Conservation (phyloP, 2,329 filamentous ascomycete genomes). For the Colletotrichum truncatum region DNA sequence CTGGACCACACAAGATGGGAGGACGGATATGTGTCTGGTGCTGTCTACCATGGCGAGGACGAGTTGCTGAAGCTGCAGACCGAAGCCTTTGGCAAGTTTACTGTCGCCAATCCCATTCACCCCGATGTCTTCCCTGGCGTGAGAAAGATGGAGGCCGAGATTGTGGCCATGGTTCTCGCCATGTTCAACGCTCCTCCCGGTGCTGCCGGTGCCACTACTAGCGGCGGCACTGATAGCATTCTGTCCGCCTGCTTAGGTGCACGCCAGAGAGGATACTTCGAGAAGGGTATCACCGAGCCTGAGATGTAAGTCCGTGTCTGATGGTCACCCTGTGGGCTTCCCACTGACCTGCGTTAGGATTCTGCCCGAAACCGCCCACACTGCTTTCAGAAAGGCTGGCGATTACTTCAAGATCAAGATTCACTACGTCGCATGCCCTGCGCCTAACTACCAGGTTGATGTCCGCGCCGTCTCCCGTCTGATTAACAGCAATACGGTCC, state of each 20-base stretch:
- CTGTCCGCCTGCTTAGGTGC: slow-evolving; percentile 94
- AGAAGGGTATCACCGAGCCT: slow-evolving; percentile 89
- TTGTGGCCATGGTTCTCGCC: slow-evolving; percentile 92
- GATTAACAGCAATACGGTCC: slow-evolving; percentile 91
- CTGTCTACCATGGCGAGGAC: slow-evolving; percentile 94
- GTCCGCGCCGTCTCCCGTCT: slow-evolving; percentile 80
- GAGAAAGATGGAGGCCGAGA: slow-evolving; percentile 98
- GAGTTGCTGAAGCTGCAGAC: slow-evolving; percentile 85
- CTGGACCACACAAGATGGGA: slow-evolving; percentile 98
- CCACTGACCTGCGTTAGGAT: slow-evolving; percentile 67
- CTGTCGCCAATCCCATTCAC: slow-evolving; percentile 95
- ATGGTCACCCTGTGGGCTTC: neutral
- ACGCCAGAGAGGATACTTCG: slow-evolving; percentile 85
- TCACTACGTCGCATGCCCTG: slow-evolving; percentile 87
- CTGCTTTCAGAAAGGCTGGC: slow-evolving; percentile 94
- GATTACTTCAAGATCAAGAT: slow-evolving; percentile 98
- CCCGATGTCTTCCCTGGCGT: slow-evolving; percentile 98
- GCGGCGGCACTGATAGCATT: slow-evolving; percentile 95
- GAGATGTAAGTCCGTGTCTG: slow-evolving; percentile 77
- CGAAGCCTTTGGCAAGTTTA: slow-evolving; percentile 93
- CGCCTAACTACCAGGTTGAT: slow-evolving; percentile 86
- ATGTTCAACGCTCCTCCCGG: slow-evolving; percentile 87
- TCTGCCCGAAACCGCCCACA: slow-evolving; percentile 92
- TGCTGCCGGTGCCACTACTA: slow-evolving; percentile 88
- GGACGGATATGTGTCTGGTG: slow-evolving; percentile 91